phyloP scores from a whole-genome alignment of 2,329 filamentous ascomycete species.

The Penicillium vulpinum region DNA sequence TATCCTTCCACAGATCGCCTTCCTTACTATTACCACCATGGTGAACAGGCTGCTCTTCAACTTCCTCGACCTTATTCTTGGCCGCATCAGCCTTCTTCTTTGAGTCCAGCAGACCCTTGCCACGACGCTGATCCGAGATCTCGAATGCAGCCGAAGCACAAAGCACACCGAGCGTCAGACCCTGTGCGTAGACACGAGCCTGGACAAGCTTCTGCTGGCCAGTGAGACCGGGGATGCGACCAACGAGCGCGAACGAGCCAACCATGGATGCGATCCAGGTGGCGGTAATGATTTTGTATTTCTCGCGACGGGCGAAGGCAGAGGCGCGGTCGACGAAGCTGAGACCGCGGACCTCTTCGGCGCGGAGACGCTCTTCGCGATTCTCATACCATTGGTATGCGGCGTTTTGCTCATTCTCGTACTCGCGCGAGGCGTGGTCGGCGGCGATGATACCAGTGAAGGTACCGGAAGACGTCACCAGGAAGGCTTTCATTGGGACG shows the following conservation, averaged over 20 bases:
- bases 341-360: conserved; percentile 58
- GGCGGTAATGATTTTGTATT: conserved; percentile 80
- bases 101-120: conserved; percentile 53
- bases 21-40: conserved; percentile 62
- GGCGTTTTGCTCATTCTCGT: conserved; percentile 69
- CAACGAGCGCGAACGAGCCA: conserved; percentile 71
- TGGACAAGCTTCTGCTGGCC: conserved; percentile 87
- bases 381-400: conserved; percentile 66
- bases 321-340: conserved; percentile 60
- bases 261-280: conserved; percentile 82
- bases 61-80: conserved; percentile 76
- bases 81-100: conserved; percentile 79
- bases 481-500: conserved; percentile 85
- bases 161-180: conserved; percentile 79
- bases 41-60: conserved; percentile 73
- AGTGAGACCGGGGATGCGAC: conserved; percentile 72
- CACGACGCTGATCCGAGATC: conserved; percentile 72
- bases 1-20: conserved; percentile 83
- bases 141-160: conserved; percentile 82
- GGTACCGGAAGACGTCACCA: conserved; percentile 77
- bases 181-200: conserved; percentile 91
- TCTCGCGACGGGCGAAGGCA: conserved; percentile 74
- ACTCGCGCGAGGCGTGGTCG: conserved; percentile 70
- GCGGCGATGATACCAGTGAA: conserved; percentile 87
- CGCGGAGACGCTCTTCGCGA: conserved; percentile 56